These are phyloP conservation scores for Ettlia oleoabundans DNA, from an alignment of 139 green algal species.

Conservation along the genomic window DNA sequence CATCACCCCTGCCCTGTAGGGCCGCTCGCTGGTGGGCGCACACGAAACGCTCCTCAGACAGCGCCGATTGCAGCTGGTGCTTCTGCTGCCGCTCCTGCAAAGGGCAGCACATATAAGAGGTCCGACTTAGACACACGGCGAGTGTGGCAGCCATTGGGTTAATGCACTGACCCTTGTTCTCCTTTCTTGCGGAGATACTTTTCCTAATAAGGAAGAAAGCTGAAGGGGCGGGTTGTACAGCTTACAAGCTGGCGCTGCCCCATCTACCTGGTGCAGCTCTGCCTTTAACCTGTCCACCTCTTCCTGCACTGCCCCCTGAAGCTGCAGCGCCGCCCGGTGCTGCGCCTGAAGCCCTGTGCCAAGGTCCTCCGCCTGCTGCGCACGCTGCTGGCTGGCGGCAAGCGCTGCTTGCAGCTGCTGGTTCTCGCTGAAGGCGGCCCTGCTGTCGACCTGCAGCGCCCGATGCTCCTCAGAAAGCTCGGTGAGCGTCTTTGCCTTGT, in stretches of 20 bases:
- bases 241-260: too few species aligned
- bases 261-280: too few species aligned
- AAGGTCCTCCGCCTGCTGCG: constrained; percentile 6
- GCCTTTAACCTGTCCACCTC: too few species aligned
- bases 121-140: too few species aligned
- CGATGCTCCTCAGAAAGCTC: not conserved
- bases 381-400: not conserved
- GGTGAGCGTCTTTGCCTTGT: too few species aligned
- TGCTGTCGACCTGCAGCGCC: not conserved
- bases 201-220: too few species aligned
- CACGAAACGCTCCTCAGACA: constrained; percentile 15
- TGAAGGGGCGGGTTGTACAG: too few species aligned
- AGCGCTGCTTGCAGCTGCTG: not conserved
- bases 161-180: too few species aligned
- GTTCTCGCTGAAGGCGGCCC: not conserved
- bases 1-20: not conserved
- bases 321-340: not conserved
- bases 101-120: too few species aligned
- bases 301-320: constrained; percentile 9
- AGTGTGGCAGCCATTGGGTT: too few species aligned
- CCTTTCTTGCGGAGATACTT: too few species aligned
- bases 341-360: not conserved
- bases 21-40: not conserved
- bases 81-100: too few species aligned
- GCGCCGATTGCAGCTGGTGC: not conserved